Conservation (phyloP, 2,329 filamentous ascomycete species). For the Sporothrix globosa region DNA sequence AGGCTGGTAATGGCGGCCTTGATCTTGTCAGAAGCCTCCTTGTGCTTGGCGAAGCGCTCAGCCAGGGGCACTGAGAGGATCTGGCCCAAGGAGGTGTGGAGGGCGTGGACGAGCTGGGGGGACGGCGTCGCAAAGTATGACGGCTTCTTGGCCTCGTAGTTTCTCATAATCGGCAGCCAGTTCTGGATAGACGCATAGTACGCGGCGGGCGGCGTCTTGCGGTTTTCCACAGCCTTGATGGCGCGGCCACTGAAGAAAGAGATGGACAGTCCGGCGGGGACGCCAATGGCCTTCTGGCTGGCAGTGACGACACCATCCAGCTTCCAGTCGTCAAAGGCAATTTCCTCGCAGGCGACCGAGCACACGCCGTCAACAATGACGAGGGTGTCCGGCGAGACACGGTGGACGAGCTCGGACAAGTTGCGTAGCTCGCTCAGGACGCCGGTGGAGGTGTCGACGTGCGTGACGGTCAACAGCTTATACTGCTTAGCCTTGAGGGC, state of each 20-base stretch:
- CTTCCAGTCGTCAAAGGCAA: constrained; percentile 93
- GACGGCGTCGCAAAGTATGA: constrained; percentile 98
- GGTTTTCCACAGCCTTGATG: constrained; percentile 75
- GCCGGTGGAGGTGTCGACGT: constrained; percentile 96
- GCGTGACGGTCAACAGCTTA: constrained; percentile 92
- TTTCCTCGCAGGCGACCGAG: constrained; percentile 94
- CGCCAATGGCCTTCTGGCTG: constrained; percentile 95
- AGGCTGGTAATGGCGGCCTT: constrained; percentile 81
- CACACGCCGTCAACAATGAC: constrained; percentile 95
- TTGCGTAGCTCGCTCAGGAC: constrained; percentile 89
- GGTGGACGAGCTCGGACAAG: constrained; percentile 78
- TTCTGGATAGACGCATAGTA: constrained; percentile 98
- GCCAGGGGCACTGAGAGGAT: constrained; percentile 79
- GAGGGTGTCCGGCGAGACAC: constrained; percentile 87
- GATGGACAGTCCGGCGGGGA: constrained; percentile 90
- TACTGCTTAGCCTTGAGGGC: constrained; percentile 88
- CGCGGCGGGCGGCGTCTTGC: constrained; percentile 79
- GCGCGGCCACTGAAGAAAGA: constrained; percentile 90
- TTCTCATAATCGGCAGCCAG: constrained; percentile 98
- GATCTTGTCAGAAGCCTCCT: constrained; percentile 76
- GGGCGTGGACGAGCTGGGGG: constrained; percentile 88
- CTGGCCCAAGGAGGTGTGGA: constrained; percentile 85
- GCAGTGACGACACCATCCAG: constrained; percentile 92
- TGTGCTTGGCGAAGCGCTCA: constrained; percentile 82
- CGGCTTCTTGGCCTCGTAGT: constrained; percentile 96